Evolutionary conservation across 1,284 basidiomycete genomes (phyloP).

Genomic region (Lentinula novae-zelandiae): DNA sequence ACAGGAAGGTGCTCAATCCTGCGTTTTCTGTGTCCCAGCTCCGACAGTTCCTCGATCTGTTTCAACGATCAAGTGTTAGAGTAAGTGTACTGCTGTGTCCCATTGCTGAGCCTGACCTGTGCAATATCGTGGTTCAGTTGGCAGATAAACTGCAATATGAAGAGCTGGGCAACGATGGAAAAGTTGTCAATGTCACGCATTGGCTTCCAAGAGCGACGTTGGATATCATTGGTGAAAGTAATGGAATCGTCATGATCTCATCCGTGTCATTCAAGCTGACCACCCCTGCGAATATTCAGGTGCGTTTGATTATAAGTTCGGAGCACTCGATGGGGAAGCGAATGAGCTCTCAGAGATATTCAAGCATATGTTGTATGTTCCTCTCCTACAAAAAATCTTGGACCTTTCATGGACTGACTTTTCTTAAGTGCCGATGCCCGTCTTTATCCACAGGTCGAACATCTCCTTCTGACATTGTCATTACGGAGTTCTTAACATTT

Average conservation of each 20-base stretch:
- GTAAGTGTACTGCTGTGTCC: conserved; percentile 2
- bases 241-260: neutral
- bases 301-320: conserved; percentile 18
- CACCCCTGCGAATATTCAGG: conserved; percentile 2
- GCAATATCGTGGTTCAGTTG: neutral
- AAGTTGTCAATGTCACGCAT: conserved; percentile 4
- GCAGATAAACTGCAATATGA: conserved; percentile 4
- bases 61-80: conserved; percentile 7
- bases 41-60: conserved; percentile 12
- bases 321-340: conserved; percentile 19
- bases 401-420: neutral
- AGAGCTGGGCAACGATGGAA: neutral
- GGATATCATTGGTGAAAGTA: conserved; percentile 15
- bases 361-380: conserved; percentile 27
- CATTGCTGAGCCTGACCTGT: neutral
- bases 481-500: neutral
- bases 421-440: neutral
- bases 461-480: neutral
- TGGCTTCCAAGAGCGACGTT: conserved; percentile 14
- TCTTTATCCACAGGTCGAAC: neutral
- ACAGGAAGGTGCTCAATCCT: conserved; percentile 19
- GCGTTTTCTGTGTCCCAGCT: conserved; percentile 19
- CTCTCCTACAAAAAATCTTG: neutral
- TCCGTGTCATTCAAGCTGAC: neutral
- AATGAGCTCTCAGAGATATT: conserved; percentile 22